phyloP scores from a whole-genome alignment of 2,329 filamentous ascomycete genomes.

The Volutella citrinella region DNA sequence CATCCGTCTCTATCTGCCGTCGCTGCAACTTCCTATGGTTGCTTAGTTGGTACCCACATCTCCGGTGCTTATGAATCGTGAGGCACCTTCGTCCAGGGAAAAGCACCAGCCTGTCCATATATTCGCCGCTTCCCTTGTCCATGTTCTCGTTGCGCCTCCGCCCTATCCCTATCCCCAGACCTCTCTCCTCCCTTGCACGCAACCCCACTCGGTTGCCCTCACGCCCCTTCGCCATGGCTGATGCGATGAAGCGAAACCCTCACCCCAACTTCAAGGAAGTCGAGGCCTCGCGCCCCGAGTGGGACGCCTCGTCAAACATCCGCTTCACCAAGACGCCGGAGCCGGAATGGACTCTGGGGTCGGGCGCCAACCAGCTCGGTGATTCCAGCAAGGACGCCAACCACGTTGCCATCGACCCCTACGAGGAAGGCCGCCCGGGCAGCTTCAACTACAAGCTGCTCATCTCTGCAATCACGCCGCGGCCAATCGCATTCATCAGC shows the following conservation, averaged over 20 bases:
- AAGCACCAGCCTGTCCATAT: neutral
- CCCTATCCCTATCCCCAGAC: slow-evolving; percentile 1
- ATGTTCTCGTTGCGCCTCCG: neutral
- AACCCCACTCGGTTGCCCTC: slow-evolving; percentile 1
- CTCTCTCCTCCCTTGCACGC: slow-evolving; percentile 8
- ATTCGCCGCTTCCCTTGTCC: slow-evolving; percentile 1
- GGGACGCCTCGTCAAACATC: slow-evolving; percentile 46
- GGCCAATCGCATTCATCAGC: slow-evolving; percentile 70
- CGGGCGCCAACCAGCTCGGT: slow-evolving; percentile 57
- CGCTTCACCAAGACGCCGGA: slow-evolving; percentile 61
- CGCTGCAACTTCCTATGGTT: no score
- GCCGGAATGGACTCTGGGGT: slow-evolving; percentile 63
- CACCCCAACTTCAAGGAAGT: slow-evolving; percentile 69
- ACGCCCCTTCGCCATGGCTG: slow-evolving; percentile 24
- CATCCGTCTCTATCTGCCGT: no score
- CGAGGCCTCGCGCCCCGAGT: slow-evolving; percentile 63
- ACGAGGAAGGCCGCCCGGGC: slow-evolving; percentile 64
- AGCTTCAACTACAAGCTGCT: slow-evolving; percentile 87
- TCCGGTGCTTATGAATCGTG: no score
- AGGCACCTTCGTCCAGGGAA: no score
- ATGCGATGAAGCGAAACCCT: slow-evolving; percentile 53
- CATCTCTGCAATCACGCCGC: slow-evolving; percentile 77
- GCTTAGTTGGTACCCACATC: no score
- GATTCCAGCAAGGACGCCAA: slow-evolving; percentile 31
- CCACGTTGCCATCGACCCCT: slow-evolving; percentile 80